Evolutionary conservation across 192 early-diverging fungal species (phyloP), one percentile per base, ranked within the genome.

Genomic region (Irineochytrium annulatum): DNA sequence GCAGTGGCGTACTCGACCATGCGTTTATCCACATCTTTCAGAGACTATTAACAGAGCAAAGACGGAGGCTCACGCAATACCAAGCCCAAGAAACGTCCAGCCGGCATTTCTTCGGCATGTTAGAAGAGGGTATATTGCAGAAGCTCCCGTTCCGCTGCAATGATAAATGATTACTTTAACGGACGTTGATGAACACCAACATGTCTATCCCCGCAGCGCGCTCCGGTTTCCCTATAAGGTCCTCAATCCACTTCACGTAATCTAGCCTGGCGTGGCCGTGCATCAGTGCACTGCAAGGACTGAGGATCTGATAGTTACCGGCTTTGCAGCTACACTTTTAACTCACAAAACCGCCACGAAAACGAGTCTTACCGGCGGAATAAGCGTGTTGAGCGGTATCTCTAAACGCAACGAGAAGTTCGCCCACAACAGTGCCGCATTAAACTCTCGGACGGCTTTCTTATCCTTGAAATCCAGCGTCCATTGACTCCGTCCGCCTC

Each of bases 61-160:
- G 48, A 52, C 27, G 24, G 14, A 2, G 26, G 43, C 24, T 17
- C 1, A 37, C 29, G 43, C 22, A 46, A 84, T n/a, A n/a, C 86
- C 86, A 28, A 89, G 87, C 4, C 77, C 92, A 0, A 91, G 51
- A 65, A 94, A 90, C 31, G 41, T 29, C 81, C 88, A 88, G n/a
- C 60, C 58, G 33, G 62, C 44, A 52, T 93, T 78, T 0, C 63
- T 52, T 0, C 65, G 62, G 44, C 83, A 85, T 8, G 85, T 91
- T 13, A 96, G 65, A 14, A 96, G 70, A 1, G 93, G 92, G 65
- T 96, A 96, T 3, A 96, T 92, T 52, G 92, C 93, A 3, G 91
- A 92, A 0, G 93, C 89, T 0, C 93, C 93, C 4, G 89, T 88
- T 13, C 93, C 93, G 54, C 87, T 90, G 61, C 14, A 46, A 26